These are phyloP conservation scores for Dendrobium huoshanense DNA, from an alignment of 106 monocot species.

Conservation along the genomic window DNA sequence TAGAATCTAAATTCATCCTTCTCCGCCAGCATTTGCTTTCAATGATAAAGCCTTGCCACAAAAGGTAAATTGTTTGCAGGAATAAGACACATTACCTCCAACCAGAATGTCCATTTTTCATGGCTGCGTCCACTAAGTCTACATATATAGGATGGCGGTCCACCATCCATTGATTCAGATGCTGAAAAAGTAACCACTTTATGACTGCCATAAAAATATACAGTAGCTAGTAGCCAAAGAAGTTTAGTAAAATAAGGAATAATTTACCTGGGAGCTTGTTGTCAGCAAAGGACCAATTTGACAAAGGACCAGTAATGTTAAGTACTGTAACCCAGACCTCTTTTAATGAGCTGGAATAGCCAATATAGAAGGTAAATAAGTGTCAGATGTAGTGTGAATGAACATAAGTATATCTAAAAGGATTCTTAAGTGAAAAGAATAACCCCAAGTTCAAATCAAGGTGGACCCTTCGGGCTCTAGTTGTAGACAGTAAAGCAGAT, in stretches of 20 bases:
- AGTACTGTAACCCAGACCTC: conserved; percentile 81
- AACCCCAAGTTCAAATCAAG: conserved; percentile 83
- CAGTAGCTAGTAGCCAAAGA: not conserved
- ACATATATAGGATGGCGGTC: conserved; percentile 84
- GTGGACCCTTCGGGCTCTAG: conserved; percentile 48
- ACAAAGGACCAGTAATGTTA: conserved; percentile 90
- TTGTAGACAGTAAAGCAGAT: conserved; percentile 12
- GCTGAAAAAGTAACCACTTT: conserved; percentile 27
- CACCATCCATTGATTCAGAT: conserved; percentile 56
- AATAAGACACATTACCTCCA: conserved; percentile 59
- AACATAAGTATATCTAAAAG: not conserved
- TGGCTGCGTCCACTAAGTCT: conserved; percentile 72
- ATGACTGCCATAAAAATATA: not conserved
- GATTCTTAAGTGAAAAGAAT: not conserved
- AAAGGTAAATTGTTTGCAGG: not conserved
- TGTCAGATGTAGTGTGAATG: not conserved
- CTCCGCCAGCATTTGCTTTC: not conserved
- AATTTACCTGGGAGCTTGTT: conserved; percentile 63
- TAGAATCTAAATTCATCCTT: not conserved
- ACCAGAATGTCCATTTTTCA: conserved; percentile 90
- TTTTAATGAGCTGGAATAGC: conserved; percentile 54
- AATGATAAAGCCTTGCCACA: not conserved
- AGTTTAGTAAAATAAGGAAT: not conserved
- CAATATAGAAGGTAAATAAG: conserved; percentile 9
- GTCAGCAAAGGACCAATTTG: conserved; percentile 94